Base-by-base conservation (phyloP, 306 rosid species). In the Amphicarpaea edgeworthii region DNA sequence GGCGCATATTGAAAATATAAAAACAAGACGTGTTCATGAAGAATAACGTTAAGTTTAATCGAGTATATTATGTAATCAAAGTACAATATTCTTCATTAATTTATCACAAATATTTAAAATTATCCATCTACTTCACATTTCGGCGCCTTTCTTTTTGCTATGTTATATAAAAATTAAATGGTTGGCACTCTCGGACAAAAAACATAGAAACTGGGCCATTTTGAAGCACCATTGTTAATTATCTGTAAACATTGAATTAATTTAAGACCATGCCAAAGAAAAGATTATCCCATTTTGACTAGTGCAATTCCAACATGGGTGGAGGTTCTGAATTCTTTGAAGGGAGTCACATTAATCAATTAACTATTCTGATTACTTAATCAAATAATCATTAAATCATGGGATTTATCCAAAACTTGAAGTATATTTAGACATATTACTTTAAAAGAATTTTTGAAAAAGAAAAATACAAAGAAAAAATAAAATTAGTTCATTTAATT, bases 281-380 rank as follows among this genome's bases (percentile, higher is more conserved):
- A 78, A 85, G 1, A 68, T 79, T 80, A 82, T 73, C 78, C 16
- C 70, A 65, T 64, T 54, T 61, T 72, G 79, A 55, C 74, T 42
- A 24, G 38, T 37, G 70, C 30, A 21, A n/a, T 64, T 70, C 28
- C 28, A 47, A 16, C 71, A 37, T 75, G 82, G 32, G n/a, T 3
- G 61, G 78, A 38, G 64, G 61, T 59, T 49, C 40, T 37, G 68
- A n/a, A n/a, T n/a, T n/a, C n/a, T n/a, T n/a, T n/a, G n/a, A 74
- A 64, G 59, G 38, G 43, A 57, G 55, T 74, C 59, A 47, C 8
- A 75, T 45, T 57, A 61, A 32, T 68, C 19, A 76, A 63, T 37
- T 17, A 75, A 65, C 70, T 62, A 50, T 49, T 72, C 43, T 32
- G 7, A 84, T 70, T 66, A 46, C 30, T 58, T 65, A 64, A 23